Evolutionary conservation across 352 stramenopile species (phyloP).

Genomic region (Phytophthora syringae): DNA sequence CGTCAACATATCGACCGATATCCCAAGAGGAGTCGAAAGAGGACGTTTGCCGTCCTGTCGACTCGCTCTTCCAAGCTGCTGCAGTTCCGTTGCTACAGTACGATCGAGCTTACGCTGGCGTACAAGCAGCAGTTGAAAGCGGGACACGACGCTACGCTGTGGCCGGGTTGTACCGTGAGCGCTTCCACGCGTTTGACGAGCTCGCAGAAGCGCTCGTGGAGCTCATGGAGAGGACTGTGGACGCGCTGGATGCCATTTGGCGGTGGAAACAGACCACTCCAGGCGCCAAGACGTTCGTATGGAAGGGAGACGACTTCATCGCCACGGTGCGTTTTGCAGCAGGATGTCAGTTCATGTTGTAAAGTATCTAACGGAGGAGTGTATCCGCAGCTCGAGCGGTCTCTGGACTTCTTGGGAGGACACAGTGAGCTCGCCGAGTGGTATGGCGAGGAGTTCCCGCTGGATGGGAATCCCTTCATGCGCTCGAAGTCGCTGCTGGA

Average conservation of each 20-base stretch:
- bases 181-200: conserved; percentile 70
- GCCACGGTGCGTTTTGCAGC: conserved; percentile 28
- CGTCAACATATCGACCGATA: conserved; percentile 3
- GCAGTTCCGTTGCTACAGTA: conserved; percentile 40
- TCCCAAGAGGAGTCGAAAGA: conserved; percentile 1
- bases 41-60: conserved; percentile 1
- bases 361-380: conserved; percentile 20
- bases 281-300: conserved; percentile 45
- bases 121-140: conserved; percentile 13
- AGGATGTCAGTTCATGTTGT: conserved; percentile 11
- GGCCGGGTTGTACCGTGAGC: conserved; percentile 57
- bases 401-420: conserved; percentile 56
- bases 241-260: conserved; percentile 47
- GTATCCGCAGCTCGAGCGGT: conserved; percentile 43
- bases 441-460: conserved; percentile 80
- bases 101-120: conserved; percentile 37
- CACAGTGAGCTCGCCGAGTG: conserved; percentile 54
- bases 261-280: conserved; percentile 36
- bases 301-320: conserved; percentile 62
- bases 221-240: conserved; percentile 39
- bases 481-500: conserved; percentile 55
- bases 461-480: conserved; percentile 75
- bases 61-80: conserved; percentile 47
- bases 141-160: conserved; percentile 44
- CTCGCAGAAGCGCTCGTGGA: conserved; percentile 40